A percentile compares a stretch with the other conserved stretches of the same genome.
phyloP scores from a whole-genome alignment of 2,329 filamentous ascomycete genomes.

The Fusarium anguioides region DNA sequence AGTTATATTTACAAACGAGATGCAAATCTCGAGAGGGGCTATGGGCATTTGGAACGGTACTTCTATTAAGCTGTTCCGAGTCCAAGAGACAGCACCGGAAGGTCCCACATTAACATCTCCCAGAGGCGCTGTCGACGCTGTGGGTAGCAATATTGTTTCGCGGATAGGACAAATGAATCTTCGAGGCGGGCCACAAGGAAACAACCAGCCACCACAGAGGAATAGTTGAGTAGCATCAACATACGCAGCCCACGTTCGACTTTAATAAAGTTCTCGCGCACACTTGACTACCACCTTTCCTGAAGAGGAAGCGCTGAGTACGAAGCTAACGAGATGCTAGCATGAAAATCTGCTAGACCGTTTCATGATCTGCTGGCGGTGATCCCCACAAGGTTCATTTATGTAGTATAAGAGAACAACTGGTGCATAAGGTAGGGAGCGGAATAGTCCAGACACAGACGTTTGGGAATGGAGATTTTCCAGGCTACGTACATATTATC shows the following conservation, averaged over 20 bases:
- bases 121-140: slow-evolving; percentile 90
- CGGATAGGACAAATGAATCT: slow-evolving; percentile 86
- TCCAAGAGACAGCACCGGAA: slow-evolving; percentile 83
- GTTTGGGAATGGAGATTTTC: slow-evolving; percentile 17
- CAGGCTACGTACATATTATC: background rate
- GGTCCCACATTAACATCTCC: slow-evolving; percentile 87
- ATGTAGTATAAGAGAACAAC: slow-evolving; percentile 18
- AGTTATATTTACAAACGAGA: slow-evolving; percentile 89
- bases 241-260: background rate
- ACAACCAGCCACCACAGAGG: slow-evolving; percentile 31
- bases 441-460: slow-evolving; percentile 21
- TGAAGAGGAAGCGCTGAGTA: slow-evolving; percentile 3
- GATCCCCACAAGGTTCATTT: slow-evolving; percentile 2
- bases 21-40: slow-evolving; percentile 86
- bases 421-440: slow-evolving; percentile 6
- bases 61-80: slow-evolving; percentile 85
- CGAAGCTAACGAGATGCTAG: slow-evolving; percentile 7
- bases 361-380: slow-evolving; percentile 20
- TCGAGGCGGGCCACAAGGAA: slow-evolving; percentile 56
- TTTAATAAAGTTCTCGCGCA: background rate
- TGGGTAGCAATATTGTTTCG: slow-evolving; percentile 89
- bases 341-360: slow-evolving; percentile 14
- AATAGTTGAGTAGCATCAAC: slow-evolving; percentile 18
- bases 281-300: slow-evolving; percentile 2
- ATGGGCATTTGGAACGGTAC: slow-evolving; percentile 97